Base-by-base conservation (phyloP, 805 yeast genomes). In the Saccharomycopsis sp. region DNA sequence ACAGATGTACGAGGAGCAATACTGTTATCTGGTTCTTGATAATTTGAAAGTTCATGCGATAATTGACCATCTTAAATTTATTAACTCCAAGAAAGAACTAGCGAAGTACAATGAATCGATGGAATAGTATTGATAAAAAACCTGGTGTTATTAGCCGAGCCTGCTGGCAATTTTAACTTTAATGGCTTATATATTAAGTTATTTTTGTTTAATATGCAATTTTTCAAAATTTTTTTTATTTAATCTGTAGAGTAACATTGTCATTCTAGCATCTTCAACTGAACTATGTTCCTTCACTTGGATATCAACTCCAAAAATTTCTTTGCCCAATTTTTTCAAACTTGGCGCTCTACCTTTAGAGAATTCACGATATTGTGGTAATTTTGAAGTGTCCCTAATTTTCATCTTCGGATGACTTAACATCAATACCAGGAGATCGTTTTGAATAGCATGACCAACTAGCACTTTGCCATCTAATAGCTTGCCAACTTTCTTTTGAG, bases 201-300 rank as follows among this genome's bases (percentile, higher is more conserved):
- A n/a, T n/a, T n/a, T n/a, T n/a, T n/a, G n/a, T n/a, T n/a, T n/a
- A n/a, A n/a, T n/a, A n/a, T n/a, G n/a, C n/a, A n/a, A n/a, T n/a
- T 62, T 64, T 52, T 81, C 93, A 56, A 85, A 80, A 43, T 75
- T 85, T 43, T 65, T 67, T 56, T 75, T 80, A 51, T 75, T 72
- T 42, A 73, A 57, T 49, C 84, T 72, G 57, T 78, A 88, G n/a
- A 88, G 61, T 48, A 80, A 59, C 95, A 88, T 89, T 0, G 96
- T 79, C 1, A 89, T 89, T 56, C 76, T 75, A 0, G 96, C 95
- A 65, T 88, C 97, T 57, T 86, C 95, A 1, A 88, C 85, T 0
- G 96, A 85, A 3, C 93, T 82, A 64, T 89, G 96, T 50, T 77
- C 72, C 1, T 81, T 86, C 0, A 64, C 65, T 60, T 88, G 96